A percentile compares a stretch with the other conserved stretches of the same genome.
phyloP scores from a whole-genome alignment of 2,329 filamentous ascomycete genomes.

The Emmonsiellopsis sp. region DNA sequence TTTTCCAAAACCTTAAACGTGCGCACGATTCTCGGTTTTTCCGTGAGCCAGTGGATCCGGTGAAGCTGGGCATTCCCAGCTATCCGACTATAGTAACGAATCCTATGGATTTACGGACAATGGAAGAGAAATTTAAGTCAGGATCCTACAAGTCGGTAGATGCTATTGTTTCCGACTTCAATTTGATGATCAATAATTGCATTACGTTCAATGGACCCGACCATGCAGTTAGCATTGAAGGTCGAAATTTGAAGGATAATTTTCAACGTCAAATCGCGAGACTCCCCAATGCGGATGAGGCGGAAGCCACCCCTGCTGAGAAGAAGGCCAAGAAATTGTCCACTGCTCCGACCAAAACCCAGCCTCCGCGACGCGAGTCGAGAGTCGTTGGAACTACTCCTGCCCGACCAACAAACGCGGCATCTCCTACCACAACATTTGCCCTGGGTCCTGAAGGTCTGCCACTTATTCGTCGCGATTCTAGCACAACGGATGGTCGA shows the following conservation, averaged over 20 bases:
- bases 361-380: constrained; percentile 41
- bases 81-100: constrained; percentile 63
- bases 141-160: constrained; percentile 60
- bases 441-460: constrained; percentile 68
- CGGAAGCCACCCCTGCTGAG: constrained; percentile 52
- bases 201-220: constrained; percentile 70
- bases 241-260: constrained; percentile 50
- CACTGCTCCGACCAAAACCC: constrained; percentile 27
- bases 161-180: constrained; percentile 64
- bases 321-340: constrained; percentile 45
- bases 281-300: constrained; percentile 46
- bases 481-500: constrained; percentile 64
- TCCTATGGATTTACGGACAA: constrained; percentile 75
- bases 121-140: constrained; percentile 70
- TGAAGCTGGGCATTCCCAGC: constrained; percentile 66
- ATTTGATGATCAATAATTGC: constrained; percentile 70
- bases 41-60: constrained; percentile 62
- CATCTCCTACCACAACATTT: constrained; percentile 50
- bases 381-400: constrained; percentile 14
- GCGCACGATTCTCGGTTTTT: constrained; percentile 72
- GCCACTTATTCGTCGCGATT: constrained; percentile 77
- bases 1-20: constrained; percentile 57
- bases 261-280: constrained; percentile 53
- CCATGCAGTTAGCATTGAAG: constrained; percentile 63
- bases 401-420: constrained; percentile 31